phyloP scores from a whole-genome alignment of 208 protist genomes.

The Sergeia podlipaevii region DNA sequence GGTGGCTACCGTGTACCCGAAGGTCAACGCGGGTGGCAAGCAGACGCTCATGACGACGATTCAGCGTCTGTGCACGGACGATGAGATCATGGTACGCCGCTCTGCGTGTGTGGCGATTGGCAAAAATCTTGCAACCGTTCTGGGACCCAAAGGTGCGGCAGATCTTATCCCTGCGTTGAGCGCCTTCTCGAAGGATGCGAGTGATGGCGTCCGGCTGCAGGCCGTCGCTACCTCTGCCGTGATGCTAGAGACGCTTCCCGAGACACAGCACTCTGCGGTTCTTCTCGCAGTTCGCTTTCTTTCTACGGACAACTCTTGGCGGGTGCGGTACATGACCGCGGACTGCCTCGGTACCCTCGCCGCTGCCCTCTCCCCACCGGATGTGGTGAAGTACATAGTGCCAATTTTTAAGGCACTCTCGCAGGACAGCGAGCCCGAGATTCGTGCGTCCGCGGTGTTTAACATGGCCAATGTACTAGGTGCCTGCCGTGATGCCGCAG shows the following conservation, averaged over 20 bases:
- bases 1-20: slow-evolving; percentile 89
- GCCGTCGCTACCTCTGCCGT: slow-evolving; percentile 90
- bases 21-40: slow-evolving; percentile 27
- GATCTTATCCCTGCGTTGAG: slow-evolving; percentile 92
- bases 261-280: slow-evolving; percentile 79
- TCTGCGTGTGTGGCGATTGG: slow-evolving; percentile 92
- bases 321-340: slow-evolving; percentile 98
- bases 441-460: slow-evolving; percentile 81
- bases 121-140: slow-evolving; percentile 60
- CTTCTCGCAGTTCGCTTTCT: slow-evolving; percentile 74
- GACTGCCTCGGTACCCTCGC: slow-evolving; percentile 90
- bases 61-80: slow-evolving; percentile 91
- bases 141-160: slow-evolving; percentile 49
- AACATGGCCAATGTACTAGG: slow-evolving; percentile 71
- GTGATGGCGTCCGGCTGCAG: slow-evolving; percentile 97
- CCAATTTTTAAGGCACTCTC: slow-evolving; percentile 72
- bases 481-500: slow-evolving; percentile 44
- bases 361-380: slow-evolving; percentile 41
- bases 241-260: slow-evolving; percentile 80
- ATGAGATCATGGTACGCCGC: slow-evolving; percentile 97
- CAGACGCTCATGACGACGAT: slow-evolving; percentile 60
- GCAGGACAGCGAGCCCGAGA: slow-evolving; percentile 82
- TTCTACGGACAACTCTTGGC: slow-evolving; percentile 94
- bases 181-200: slow-evolving; percentile 90
- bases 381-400: slow-evolving; percentile 60